Evolutionary conservation across 768 basidiomycete genomes (phyloP).

Genomic region (Tylopilus balloui): DNA sequence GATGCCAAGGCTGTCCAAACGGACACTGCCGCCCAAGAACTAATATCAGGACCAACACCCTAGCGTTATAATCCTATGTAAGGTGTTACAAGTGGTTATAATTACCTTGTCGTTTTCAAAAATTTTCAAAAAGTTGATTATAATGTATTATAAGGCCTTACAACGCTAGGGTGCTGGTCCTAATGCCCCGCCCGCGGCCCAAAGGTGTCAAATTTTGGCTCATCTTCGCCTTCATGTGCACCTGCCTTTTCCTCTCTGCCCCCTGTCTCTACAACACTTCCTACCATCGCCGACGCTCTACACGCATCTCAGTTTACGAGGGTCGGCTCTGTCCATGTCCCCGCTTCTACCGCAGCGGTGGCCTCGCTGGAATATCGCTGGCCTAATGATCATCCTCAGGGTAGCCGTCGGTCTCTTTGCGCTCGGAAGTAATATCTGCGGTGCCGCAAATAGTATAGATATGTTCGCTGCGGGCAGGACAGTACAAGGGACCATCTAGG

Average conservation of each 20-base stretch:
- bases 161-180: no score
- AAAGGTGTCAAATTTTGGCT: conserved; percentile 27
- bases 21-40: no score
- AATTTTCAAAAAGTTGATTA: no score
- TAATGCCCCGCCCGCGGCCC: no score
- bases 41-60: no score
- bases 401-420: conserved; percentile 34
- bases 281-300: conserved; percentile 38
- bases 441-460: conserved; percentile 38
- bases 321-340: conserved; percentile 41
- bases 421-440: conserved; percentile 41
- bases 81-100: no score
- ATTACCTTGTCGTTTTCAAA: no score
- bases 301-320: conserved; percentile 39
- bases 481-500: conserved; percentile 44
- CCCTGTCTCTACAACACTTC: conserved; percentile 40
- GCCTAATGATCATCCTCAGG: conserved; percentile 32
- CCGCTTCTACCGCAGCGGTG: conserved; percentile 39
- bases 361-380: conserved; percentile 36
- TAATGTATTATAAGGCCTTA: no score
- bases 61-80: no score
- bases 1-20: no score
- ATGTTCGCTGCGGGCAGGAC: conserved; percentile 41
- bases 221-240: conserved; percentile 28
- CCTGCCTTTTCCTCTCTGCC: conserved; percentile 29